Base-by-base conservation (phyloP, 1,139 yeast species). In the Suhomyces yuchorum region DNA sequence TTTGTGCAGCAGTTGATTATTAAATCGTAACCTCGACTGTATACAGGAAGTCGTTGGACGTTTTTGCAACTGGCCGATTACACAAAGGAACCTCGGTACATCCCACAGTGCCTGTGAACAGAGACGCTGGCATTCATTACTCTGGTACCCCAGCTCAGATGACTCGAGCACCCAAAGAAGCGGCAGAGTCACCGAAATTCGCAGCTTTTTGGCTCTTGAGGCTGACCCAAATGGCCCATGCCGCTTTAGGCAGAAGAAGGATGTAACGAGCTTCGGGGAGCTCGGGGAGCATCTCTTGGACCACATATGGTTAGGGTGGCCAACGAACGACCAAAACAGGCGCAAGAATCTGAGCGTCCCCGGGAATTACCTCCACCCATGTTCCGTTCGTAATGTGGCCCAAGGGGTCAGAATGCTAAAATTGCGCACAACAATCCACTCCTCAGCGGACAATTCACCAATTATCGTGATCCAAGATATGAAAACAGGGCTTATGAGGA, bases 21-120 rank as follows among this genome's bases (percentile, higher is more conserved):
- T 14, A 28, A 36, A 43, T 43, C 42, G 39, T 38, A 37, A 43
- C 42, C 42, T 14, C 12, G 26, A n/a, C 35, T 43, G 17, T 43
- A 15, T 43, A 42, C 42, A 43, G 46, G 42, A 12, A 8, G n/a
- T 7, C 24, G n/a, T n/a, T 19, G 22, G n/a, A 14, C 7, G 17
- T n/a, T 38, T 43, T 43, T 43, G 46, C 46, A 43, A 43, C 46
- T 43, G 24, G 30, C 30, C 11, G n/a, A 23, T 24, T 24, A 30
- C 30, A 32, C 43, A 20, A 26, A 38, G 34, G 18, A 30, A 30
- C 34, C 34, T 30, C 34, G 30, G 30, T 12, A 11, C 14, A 26
- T 4, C 14, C n/a, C 2, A 26, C 8, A n/a, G 18, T 30, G 34
- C 34, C 18, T 30, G 34, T 26, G 30, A 26, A 26, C 30, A 3